Conservation (phyloP, 73 alveolate species). For the Paramecium biaurelia region DNA sequence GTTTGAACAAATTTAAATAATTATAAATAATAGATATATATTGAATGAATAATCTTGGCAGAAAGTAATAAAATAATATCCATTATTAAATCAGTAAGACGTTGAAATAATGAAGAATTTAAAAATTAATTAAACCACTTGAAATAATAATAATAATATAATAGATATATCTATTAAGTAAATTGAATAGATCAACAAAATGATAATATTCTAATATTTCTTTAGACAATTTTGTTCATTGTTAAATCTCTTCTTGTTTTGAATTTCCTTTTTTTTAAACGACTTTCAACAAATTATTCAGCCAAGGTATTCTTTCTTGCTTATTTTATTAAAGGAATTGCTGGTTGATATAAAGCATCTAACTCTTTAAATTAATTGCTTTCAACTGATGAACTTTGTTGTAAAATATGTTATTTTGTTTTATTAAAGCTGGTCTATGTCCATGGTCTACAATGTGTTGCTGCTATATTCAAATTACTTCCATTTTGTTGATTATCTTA, state of each 20-base stretch:
- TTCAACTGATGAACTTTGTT: neutral
- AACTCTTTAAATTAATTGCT: neutral
- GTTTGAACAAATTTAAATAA: neutral
- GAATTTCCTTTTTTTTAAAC: slow-evolving; percentile 7
- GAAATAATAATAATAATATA: neutral
- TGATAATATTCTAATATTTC: neutral
- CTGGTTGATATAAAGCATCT: neutral
- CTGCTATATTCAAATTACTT: neutral
- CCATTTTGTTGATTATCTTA: neutral
- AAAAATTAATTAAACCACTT: neutral
- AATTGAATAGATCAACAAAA: neutral
- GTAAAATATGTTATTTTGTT: neutral
- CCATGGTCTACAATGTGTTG: neutral
- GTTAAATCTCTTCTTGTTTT: slow-evolving; percentile 46
- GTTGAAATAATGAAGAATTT: neutral
- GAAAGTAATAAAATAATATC: neutral
- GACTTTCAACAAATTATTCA: neutral
- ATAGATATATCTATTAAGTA: neutral
- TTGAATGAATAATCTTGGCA: neutral
- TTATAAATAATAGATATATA: neutral
- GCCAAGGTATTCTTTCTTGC: neutral
- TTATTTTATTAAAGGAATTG: neutral
- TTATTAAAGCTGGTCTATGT: neutral
- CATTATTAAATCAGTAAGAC: neutral
- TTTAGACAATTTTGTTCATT: neutral